Evolutionary conservation across 371 early-diverging fungal genomes (phyloP).

Genomic region (Nematocida sp.): DNA sequence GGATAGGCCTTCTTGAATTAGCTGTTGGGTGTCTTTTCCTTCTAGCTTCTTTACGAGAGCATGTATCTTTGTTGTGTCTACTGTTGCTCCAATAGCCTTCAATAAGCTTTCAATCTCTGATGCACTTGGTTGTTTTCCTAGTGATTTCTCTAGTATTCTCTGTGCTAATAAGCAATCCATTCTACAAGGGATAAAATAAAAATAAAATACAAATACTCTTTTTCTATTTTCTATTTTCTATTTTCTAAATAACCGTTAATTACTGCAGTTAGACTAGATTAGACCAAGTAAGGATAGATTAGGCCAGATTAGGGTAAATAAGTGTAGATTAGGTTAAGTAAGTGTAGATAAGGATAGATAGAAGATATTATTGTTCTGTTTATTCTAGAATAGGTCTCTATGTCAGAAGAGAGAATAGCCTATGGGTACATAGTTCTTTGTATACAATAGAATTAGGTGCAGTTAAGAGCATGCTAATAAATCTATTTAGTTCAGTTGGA

Average conservation of each 20-base stretch:
- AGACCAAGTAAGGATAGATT: neutral
- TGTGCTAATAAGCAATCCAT: constrained; percentile 51
- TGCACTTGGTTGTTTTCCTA: constrained; percentile 1
- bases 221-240: neutral
- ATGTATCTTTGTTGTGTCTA: constrained; percentile 1
- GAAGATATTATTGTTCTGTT: neutral
- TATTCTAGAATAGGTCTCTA: neutral
- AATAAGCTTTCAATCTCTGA: constrained; percentile 16
- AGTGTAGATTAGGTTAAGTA: neutral
- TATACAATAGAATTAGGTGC: constrained; percentile 14
- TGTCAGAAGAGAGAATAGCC: neutral
- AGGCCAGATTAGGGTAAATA: neutral
- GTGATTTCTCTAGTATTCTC: constrained; percentile 12
- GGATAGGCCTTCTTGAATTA: constrained; percentile 21
- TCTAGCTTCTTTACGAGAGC: constrained; percentile 38
- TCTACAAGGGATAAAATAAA: constrained; percentile 40
- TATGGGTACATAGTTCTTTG: constrained; percentile 25
- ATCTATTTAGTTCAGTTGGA: neutral
- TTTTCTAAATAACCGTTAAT: neutral
- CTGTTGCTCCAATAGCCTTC: constrained; percentile 27
- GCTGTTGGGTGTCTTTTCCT: constrained; percentile 36
- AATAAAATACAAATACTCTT: constrained; percentile 2
- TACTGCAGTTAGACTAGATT: neutral
- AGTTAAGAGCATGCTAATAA: constrained; percentile 2
- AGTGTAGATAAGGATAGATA: neutral